Evolutionary conservation across 257 asterid species (phyloP).

Genomic region (Nyctanthes arbortristis): DNA sequence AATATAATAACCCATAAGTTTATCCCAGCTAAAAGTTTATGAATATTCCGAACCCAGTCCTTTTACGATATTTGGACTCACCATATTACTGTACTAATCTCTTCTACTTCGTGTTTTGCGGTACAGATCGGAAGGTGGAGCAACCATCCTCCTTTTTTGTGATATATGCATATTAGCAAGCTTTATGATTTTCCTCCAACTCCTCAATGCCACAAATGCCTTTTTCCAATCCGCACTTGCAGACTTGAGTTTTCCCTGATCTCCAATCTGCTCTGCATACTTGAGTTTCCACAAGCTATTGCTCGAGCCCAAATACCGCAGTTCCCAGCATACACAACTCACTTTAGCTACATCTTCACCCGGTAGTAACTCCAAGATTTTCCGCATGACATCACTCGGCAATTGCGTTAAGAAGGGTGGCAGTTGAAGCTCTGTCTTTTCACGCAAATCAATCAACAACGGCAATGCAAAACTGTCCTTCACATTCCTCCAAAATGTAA

Average conservation of each 20-base stretch:
- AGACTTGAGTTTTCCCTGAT: conserved; percentile 29
- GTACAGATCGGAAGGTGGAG: no score
- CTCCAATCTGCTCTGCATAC: conserved; percentile 48
- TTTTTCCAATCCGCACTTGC: no score
- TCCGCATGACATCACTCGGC: conserved; percentile 75
- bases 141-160: conserved; percentile 34
- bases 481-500: conserved; percentile 66
- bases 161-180: conserved; percentile 20
- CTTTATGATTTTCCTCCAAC: conserved; percentile 72
- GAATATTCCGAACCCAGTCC: no score
- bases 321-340: conserved; percentile 60
- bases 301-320: conserved; percentile 55
- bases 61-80: no score
- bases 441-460: conserved; percentile 77
- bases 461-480: conserved; percentile 83
- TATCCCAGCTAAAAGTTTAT: no score
- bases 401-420: conserved; percentile 83
- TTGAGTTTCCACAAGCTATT: conserved; percentile 80
- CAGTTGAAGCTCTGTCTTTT: conserved; percentile 57
- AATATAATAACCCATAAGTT: no score
- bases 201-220: conserved; percentile 66
- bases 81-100: no score
- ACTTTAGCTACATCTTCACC: conserved; percentile 70
- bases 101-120: no score
- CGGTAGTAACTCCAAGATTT: conserved; percentile 59